Evolutionary conservation across 208 protist genomes (phyloP), one percentile per base, ranked within the genome.

Genomic region (Trypanosoma vivax): DNA sequence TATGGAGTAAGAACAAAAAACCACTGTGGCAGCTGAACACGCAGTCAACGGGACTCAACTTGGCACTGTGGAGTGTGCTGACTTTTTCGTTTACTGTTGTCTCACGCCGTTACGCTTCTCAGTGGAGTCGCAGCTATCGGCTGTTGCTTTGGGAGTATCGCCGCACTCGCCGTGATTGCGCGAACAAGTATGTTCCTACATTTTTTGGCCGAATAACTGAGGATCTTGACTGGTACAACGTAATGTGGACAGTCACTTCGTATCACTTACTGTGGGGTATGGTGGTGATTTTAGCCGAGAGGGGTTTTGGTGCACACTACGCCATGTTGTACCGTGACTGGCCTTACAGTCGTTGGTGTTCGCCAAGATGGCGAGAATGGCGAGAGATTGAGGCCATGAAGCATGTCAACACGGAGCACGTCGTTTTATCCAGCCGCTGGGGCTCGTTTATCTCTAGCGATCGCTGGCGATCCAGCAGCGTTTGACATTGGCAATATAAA

Each of bases 1-100:
- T 92, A 25, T 92, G 85, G 81, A 86, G 81, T 55, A 87, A 87
- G 52, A 86, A 87, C 62, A 77, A 63, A 55, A 92, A 92, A 46
- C 74, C 78, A 0, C 58, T 92, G 7, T 73, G 50, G 59, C 46
- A 73, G 54, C 57, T 88, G 14, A 89, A 89, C 54, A 42, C 50
- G 54, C 77, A 88, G 53, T 86, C 74, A 23, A 63, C 70, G 5
- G 65, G 83, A 37, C 65, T 73, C 5, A 88, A 91, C 55, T 58
- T 85, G 5, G n/a, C 57, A 1, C 51, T 88, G 3, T 88, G 83
- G 77, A 30, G 40, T 10, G 24, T 18, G n/a, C 11, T 70, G 23
- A 62, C 46, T 2, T 19, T 37, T 35, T 37, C 28, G 1, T 75
- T 60, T 25, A 92, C 85, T 14, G 23, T 68, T 39, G 30, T 80